A percentile compares a stretch with the other conserved stretches of the same genome.
These are phyloP conservation scores for Xylariaceae sp. DNA, from an alignment of 2,329 filamentous ascomycete genomes.

Conservation along the genomic window DNA sequence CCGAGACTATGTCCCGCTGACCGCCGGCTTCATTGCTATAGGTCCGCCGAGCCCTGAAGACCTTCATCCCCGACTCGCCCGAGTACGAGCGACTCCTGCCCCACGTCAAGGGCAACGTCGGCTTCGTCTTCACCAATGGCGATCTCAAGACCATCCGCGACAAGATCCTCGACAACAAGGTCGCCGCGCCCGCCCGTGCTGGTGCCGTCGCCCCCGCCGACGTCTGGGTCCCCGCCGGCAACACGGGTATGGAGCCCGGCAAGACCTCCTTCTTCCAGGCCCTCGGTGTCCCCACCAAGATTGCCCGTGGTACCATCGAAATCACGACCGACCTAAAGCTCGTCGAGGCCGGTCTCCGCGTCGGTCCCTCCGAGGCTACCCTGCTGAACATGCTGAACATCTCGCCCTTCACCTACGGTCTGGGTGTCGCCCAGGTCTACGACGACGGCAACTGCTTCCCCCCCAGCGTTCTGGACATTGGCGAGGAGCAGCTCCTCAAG, in stretches of 20 bases:
- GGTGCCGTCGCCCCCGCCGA: constrained; percentile 91
- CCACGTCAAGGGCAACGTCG: constrained; percentile 93
- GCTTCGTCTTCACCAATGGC: constrained; percentile 98
- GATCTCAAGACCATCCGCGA: constrained; percentile 90
- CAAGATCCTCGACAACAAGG: constrained; percentile 94
- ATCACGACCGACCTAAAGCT: constrained; percentile 98
- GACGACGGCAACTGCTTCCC: constrained; percentile 93
- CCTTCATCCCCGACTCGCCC: constrained; percentile 80
- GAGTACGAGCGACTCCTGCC: constrained; percentile 98
- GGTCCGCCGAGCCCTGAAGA: constrained; percentile 96
- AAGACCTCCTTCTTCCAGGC: constrained; percentile 99
- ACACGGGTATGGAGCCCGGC: constrained; percentile 99
- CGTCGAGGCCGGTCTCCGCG: constrained; percentile 85
- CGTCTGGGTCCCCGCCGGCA: constrained; percentile 93
- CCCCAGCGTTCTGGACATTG: constrained; percentile 79
- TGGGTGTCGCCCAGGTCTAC: constrained; percentile 94
- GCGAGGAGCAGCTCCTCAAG: constrained; percentile 88
- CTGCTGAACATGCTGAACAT: constrained; percentile 99
- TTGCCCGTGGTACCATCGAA: constrained; percentile 99
- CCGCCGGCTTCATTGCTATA: constrained; percentile 25
- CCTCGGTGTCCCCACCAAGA: constrained; percentile 99
- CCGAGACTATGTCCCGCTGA: too few species aligned
- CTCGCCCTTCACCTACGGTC: constrained; percentile 99
- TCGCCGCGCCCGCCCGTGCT: constrained; percentile 94
- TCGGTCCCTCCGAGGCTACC: constrained; percentile 97